A percentile compares a stretch with the other conserved stretches of the same genome.
Conservation (phyloP, 257 asterid genomes). For the Nicotiana paniculata region DNA sequence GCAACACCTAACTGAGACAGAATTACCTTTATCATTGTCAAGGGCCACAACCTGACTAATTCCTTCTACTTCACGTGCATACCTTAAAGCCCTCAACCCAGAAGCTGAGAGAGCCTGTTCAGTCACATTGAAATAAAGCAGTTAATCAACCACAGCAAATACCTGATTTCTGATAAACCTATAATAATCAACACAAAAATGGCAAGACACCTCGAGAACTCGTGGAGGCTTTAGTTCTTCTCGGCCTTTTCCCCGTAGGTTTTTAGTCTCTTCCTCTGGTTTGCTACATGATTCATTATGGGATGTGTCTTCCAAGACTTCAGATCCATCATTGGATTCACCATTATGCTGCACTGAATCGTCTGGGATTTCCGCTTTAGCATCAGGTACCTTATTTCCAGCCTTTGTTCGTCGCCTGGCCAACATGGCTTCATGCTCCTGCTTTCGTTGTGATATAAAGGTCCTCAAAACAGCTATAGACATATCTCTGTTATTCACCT, state of each 20-base stretch:
- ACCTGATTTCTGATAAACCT: background rate
- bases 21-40: conserved; percentile 80
- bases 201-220: conserved; percentile 70
- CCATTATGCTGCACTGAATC: conserved; percentile 27
- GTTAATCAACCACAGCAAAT: background rate
- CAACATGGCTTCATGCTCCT: conserved; percentile 58
- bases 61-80: conserved; percentile 92
- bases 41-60: conserved; percentile 89
- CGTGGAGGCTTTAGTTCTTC: conserved; percentile 60
- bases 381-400: conserved; percentile 30
- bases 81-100: conserved; percentile 90
- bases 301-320: conserved; percentile 30
- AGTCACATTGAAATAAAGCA: conserved; percentile 4
- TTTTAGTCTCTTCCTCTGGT: conserved; percentile 28
- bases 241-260: conserved; percentile 34
- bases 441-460: conserved; percentile 53
- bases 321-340: conserved; percentile 39
- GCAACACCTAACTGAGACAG: background rate
- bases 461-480: conserved; percentile 91
- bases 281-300: conserved; percentile 35
- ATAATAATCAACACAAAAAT: conserved; percentile 6
- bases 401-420: conserved; percentile 40
- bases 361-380: conserved; percentile 19
- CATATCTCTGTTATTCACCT: conserved; percentile 96
- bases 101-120: conserved; percentile 91